phyloP scores from a whole-genome alignment of 257 asterid species.

The Leptodermis oblonga region DNA sequence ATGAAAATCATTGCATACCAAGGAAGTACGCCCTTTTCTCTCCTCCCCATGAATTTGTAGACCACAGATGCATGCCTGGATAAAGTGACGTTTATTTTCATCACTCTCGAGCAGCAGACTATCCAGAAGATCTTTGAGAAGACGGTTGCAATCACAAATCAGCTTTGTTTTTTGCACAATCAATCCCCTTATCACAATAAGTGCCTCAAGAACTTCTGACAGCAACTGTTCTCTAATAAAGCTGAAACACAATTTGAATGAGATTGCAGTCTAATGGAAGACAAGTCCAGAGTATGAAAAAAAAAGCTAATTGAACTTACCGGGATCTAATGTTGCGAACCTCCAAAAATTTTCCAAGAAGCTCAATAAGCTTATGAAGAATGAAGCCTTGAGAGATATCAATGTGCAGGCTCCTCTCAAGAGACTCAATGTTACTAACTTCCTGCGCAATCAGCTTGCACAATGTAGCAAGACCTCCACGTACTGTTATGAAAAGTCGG shows the following conservation, averaged over 20 bases:
- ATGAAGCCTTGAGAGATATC: slow-evolving; percentile 98
- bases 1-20: slow-evolving; percentile 52
- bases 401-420: slow-evolving; percentile 96
- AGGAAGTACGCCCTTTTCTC: slow-evolving; percentile 74
- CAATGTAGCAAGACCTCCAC: slow-evolving; percentile 70
- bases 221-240: slow-evolving; percentile 86
- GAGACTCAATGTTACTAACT: slow-evolving; percentile 77
- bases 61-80: slow-evolving; percentile 97
- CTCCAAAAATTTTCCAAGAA: slow-evolving; percentile 95
- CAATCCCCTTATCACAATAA: slow-evolving; percentile 93
- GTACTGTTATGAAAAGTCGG: slow-evolving; percentile 86
- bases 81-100: slow-evolving; percentile 86
- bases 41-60: slow-evolving; percentile 86
- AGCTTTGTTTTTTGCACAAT: slow-evolving; percentile 94
- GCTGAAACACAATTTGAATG: slow-evolving; percentile 41
- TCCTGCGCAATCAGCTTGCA: slow-evolving; percentile 80
- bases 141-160: slow-evolving; percentile 87
- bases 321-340: slow-evolving; percentile 91
- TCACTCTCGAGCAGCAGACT: slow-evolving; percentile 91
- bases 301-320: slow-evolving; percentile 31
- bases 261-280: slow-evolving; percentile 7
- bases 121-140: slow-evolving; percentile 88
- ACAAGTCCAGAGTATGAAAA: slow-evolving; percentile 11
- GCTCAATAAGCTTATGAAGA: slow-evolving; percentile 97
- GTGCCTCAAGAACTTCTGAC: slow-evolving; percentile 94